Percentiles rank a stretch among this genome's conserved stretches.
Conservation (phyloP, 2,329 filamentous ascomycete species). For the Fusarium tuaranense region DNA sequence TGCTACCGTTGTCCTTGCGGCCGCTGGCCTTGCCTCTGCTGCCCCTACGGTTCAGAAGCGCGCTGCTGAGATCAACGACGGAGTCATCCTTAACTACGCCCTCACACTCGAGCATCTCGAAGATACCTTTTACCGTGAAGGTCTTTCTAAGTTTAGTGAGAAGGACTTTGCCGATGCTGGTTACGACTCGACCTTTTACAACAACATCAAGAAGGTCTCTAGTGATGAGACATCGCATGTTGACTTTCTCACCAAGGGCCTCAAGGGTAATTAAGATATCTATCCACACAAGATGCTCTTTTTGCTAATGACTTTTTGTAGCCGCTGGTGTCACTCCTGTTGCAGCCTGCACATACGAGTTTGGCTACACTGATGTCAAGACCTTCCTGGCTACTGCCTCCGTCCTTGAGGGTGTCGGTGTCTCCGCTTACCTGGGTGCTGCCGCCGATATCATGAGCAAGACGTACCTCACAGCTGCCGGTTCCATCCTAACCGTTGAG, state of each 20-base stretch:
- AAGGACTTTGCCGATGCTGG: conserved; percentile 65
- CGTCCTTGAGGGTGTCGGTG: conserved; percentile 74
- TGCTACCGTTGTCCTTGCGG: conserved; percentile 18
- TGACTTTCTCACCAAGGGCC: conserved; percentile 34
- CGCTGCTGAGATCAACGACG: conserved; percentile 29
- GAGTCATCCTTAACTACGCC: conserved; percentile 59
- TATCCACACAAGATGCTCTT: background rate
- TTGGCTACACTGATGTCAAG: conserved; percentile 68
- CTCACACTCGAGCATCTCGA: conserved; percentile 68
- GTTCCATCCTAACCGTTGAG: conserved; percentile 72
- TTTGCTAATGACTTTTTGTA: background rate
- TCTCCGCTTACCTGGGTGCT: conserved; percentile 73
- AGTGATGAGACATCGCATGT: conserved; percentile 58
- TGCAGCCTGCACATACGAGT: conserved; percentile 66
- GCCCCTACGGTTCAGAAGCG: conserved; percentile 31
- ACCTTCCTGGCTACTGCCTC: conserved; percentile 70
- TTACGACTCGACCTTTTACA: conserved; percentile 64
- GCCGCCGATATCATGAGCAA: conserved; percentile 70
- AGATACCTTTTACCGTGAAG: conserved; percentile 71
- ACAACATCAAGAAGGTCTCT: conserved; percentile 67
- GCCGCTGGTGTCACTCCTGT: conserved; percentile 63
- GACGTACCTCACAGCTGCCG: conserved; percentile 69
- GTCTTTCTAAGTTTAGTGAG: conserved; percentile 67
- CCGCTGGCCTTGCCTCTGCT: conserved; percentile 28
- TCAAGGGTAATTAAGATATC: conserved; percentile 19